Evolutionary conservation across 2,329 filamentous ascomycete genomes (phyloP), one percentile per base, ranked within the genome.

Genomic region (Exophiala phaeomuriformis): DNA sequence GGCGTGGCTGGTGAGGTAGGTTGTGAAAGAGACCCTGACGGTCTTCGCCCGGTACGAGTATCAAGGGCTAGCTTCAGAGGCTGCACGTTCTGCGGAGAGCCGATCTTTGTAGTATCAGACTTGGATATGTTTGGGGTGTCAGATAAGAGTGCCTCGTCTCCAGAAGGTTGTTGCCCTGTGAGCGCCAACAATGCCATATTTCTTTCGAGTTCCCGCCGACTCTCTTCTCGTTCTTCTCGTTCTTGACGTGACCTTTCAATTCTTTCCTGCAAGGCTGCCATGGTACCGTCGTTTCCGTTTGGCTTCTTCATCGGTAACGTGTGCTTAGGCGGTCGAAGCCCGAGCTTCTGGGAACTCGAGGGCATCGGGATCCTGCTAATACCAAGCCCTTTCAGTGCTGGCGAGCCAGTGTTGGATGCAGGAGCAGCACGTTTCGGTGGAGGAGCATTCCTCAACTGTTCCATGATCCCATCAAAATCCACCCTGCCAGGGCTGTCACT

Each of bases 121-220:
- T 48, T 40, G 3, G 30, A 35, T 6, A 53, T 40, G 12, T 47
- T 35, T 41, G 40, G 42, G 12, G 42, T 45, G n/a, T 45, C 42
- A n/a, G 42, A 45, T 19, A 45, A 19, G n/a, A 45, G 42, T n/a
- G 42, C 27, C 29, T 45, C 42, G 10, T 45, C 28, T 6, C 30
- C 28, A 6, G 42, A 32, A 45, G 42, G 28, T 31, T 9, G 42
- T 32, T 10, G 42, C 7, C 7, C 42, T 29, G 40, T 7, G 19
- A 43, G 40, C 29, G 40, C 19, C 28, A n/a, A 27, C 12, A 10
- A n/a, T 41, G 28, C 29, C 29, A 9, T 43, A 4, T 5, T 27
- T 27, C 7, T 27, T n/a, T 28, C 6, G 3, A 43, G 5, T 12
- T 7, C 33, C 7, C 33, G 33, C n/a, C n/a, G 33, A 7, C 33